Evolutionary conservation across 2,329 filamentous ascomycete species (phyloP).

Genomic region (Lanzia echinophila): DNA sequence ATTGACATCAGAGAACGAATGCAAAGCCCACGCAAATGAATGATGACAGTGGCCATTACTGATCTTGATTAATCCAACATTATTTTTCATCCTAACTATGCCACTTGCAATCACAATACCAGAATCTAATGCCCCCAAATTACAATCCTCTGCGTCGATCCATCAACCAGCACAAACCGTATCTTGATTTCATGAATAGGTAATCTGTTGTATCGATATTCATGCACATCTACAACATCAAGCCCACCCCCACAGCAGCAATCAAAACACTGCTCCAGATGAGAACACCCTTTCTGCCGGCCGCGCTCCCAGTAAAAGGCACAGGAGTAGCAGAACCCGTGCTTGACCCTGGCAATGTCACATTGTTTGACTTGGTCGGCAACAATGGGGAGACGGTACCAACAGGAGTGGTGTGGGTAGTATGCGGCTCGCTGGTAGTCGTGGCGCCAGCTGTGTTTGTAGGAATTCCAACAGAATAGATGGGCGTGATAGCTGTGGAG

Average conservation of each 20-base stretch:
- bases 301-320: conserved; percentile 1
- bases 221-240: background rate
- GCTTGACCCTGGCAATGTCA: background rate
- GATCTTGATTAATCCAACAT: too few relatives aligned
- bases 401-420: background rate
- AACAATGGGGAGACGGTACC: background rate
- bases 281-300: background rate
- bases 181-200: background rate
- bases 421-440: background rate
- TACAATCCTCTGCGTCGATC: background rate
- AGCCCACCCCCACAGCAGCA: background rate
- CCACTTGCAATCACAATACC: too few relatives aligned
- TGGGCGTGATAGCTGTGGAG: background rate
- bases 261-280: background rate
- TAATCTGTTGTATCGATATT: background rate
- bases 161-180: background rate
- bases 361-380: background rate
- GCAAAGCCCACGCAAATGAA: too few relatives aligned
- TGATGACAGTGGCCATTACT: too few relatives aligned
- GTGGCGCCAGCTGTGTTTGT: background rate
- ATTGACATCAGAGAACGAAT: too few relatives aligned
- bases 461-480: background rate
- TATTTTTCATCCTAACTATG: too few relatives aligned
- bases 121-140: too few relatives aligned
- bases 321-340: background rate